Evolutionary conservation across 1,284 basidiomycete genomes (phyloP), one percentile per base, ranked within the genome.

Genomic region (Cryptococcus hybrid): DNA sequence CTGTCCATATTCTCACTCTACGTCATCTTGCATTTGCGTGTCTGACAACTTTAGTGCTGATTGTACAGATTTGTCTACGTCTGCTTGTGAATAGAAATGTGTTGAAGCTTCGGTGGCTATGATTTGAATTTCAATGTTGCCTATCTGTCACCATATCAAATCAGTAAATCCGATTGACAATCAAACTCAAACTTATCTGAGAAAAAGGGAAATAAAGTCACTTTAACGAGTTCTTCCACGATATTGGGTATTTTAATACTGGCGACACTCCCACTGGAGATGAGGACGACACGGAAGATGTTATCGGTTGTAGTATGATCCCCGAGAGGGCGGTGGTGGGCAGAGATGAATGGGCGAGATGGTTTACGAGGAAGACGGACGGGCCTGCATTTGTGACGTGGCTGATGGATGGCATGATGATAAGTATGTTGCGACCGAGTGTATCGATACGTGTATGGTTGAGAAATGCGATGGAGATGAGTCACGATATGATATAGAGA

Each of bases 221-320:
- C 92, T 65, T 80, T 79, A 51, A 88, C 79, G 37, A 98, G 81
- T 59, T 86, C 86, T 37, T 84, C 78, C 3, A 92, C 89, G 55
- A 99, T 97, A 43, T 94, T 81, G 1, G 93, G 92, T 1, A 88
- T 85, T 73, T 97, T 98, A 70, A 99, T 84, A 53, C 90, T 91
- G 0, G 95, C 95, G 0, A 99, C 95, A 66, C 91, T 95, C 9
- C 95, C 94, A 0, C 92, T 91, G 0, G 88, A 86, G 51, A 95
- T 87, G 43, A 99, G 79, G 6, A 98, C 79, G 42, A 97, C 84
- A 71, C 97, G 80, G 47, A 80, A 69, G 46, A 72, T 66, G 13
- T 74, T 75, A 60, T 76, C 73, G 2, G 60, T 54, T n/a, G 34
- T 24, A 8, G 12, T 12, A 8, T 55, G 24, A 24, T 24, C 24